Evolutionary conservation across 805 yeast species (phyloP), one percentile per base, ranked within the genome.

Genomic region (Saturnispora quitensis): DNA sequence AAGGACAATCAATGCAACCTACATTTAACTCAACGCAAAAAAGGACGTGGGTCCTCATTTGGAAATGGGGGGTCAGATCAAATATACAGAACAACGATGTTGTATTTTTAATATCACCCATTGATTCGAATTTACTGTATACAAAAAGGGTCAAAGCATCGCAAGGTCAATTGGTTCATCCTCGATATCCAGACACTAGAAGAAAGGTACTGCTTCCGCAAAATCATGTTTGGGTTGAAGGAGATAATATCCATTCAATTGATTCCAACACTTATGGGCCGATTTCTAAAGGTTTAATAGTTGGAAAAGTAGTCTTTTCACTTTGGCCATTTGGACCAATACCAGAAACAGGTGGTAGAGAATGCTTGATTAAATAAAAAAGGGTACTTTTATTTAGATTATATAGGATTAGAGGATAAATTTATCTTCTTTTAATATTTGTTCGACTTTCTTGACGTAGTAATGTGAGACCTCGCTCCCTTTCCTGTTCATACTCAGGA

Each of bases 191-290:
- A 22, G 88, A 87, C 61, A 89, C 95, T 5, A 75, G 81, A 61
- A 70, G 73, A 2, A 68, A 71, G 43, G 82, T 84, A 5, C 66
- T 69, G 34, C 70, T 91, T 2, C 97, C 97, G 2, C 68, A 85
- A 50, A 84, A 81, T 60, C 97, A 91, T 63, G 59, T 88, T 6
- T 91, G 97, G 97, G 89, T 89, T 0, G 97, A 91, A 65, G 98
- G 98, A 6, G 98, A 91, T 65, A 89, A 88, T 63, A 67, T 78
- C 15, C 91, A 84, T 60, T 84, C 95, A 0, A 71, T 89, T 2
- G 98, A 91, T 68, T 82, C 91, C 48, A 90, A 89, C 65, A 77
- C 75, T 8, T 91, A 86, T 69, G 98, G 98, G 0, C 96, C 97
- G 0, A 76, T 91, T 0, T 83, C 95, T 15, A 76, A 81, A 38